phyloP scores from a whole-genome alignment of 1,139 yeast genomes.

The Saccharomycopsis hybrid region DNA sequence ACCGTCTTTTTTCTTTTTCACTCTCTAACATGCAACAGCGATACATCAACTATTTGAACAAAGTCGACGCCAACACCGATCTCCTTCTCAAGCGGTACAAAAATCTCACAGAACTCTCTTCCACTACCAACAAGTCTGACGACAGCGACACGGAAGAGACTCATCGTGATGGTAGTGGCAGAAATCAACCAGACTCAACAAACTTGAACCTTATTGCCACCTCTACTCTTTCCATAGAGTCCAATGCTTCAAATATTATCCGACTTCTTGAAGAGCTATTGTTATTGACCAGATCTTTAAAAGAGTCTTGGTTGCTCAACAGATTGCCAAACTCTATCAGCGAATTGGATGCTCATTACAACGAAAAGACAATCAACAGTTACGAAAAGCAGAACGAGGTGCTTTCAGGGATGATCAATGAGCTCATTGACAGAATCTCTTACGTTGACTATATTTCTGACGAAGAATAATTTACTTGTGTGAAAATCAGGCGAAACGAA shows the following conservation, averaged over 20 bases:
- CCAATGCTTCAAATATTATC: conserved; percentile 15
- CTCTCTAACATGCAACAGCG: conserved; percentile 16
- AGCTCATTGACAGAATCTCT: conserved; percentile 15
- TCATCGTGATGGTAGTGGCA: conserved; percentile 1
- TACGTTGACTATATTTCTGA: conserved; percentile 7
- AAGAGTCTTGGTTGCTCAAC: conserved; percentile 20
- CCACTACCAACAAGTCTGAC: conserved; percentile 2
- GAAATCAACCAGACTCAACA: conserved; percentile 1
- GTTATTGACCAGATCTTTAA: conserved; percentile 15
- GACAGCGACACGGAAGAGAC: not conserved
- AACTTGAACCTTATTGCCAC: conserved; percentile 18
- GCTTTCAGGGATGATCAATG: conserved; percentile 13
- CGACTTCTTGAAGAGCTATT: conserved; percentile 18
- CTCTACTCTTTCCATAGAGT: conserved; percentile 16
- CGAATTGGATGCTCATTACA: conserved; percentile 17
- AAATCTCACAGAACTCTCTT: conserved; percentile 11
- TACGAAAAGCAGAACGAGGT: conserved; percentile 18
- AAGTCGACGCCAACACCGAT: conserved; percentile 19
- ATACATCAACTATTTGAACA: conserved; percentile 16
- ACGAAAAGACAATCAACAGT: conserved; percentile 12
- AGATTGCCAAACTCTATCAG: conserved; percentile 16
- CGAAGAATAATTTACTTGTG: not conserved
- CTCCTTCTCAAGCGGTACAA: conserved; percentile 15
- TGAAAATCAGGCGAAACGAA: too few species aligned
- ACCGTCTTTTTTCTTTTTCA: too few species aligned